Percentiles rank a stretch among this genome's conserved stretches.
Evolutionary conservation across 176 grass and related monocot species (phyloP).

Genomic region (sorghum (Sorghum bicolor)): Sorghum_bicolor_NCBIv3 NC_012877.2:59365001-59365500

Average conservation of each 20-base stretch:
- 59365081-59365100: slow-evolving; percentile 76
- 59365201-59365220: slow-evolving; percentile 65
- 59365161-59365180: slow-evolving; percentile 70
- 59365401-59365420: slow-evolving; percentile 49
- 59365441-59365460: slow-evolving; percentile 53
- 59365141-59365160: slow-evolving; percentile 33
- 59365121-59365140: slow-evolving; percentile 14
- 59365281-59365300: slow-evolving; percentile 35
- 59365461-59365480: slow-evolving; percentile 54
- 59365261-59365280: slow-evolving; percentile 61
- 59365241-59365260: slow-evolving; percentile 69
- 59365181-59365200: slow-evolving; percentile 63
- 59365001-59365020: slow-evolving; percentile 79
- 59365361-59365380: slow-evolving; percentile 70
- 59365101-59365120: slow-evolving; percentile 40
- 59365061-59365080: slow-evolving; percentile 73
- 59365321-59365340: slow-evolving; percentile 68
- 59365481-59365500: slow-evolving; percentile 63
- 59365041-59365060: slow-evolving; percentile 43
- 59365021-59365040: slow-evolving; percentile 52
- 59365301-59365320: slow-evolving; percentile 31
- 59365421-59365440: slow-evolving; percentile 49
- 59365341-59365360: slow-evolving; percentile 73
- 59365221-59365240: slow-evolving; percentile 90
- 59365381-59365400: slow-evolving; percentile 57